A percentile compares a stretch with the other conserved stretches of the same genome.
phyloP scores from a whole-genome alignment of 2,329 filamentous ascomycete species.

The Aspergillus pseudotamarii region DNA sequence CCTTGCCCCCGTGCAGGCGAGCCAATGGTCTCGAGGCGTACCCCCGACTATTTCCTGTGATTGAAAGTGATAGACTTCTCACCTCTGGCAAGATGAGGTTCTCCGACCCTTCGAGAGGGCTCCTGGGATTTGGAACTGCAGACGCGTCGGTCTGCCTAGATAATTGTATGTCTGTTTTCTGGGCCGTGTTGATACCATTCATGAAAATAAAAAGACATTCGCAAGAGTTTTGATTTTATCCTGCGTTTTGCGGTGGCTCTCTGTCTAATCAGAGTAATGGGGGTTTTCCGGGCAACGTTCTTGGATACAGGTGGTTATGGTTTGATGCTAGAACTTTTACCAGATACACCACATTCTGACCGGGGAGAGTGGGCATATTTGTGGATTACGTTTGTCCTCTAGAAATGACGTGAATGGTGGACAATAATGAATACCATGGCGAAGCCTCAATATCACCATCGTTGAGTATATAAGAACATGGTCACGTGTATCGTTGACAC shows the following conservation, averaged over 20 bases:
- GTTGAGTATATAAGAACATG: neutral
- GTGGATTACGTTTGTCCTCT: neutral
- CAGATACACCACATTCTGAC: neutral
- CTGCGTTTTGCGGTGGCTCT: neutral
- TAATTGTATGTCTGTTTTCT: constrained; percentile 41
- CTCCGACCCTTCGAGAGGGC: constrained; percentile 29
- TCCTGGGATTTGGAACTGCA: constrained; percentile 31
- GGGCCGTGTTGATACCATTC: constrained; percentile 45
- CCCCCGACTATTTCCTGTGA: constrained; percentile 97
- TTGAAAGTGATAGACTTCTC: constrained; percentile 38
- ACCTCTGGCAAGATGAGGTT: constrained; percentile 24
- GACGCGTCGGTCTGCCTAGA: constrained; percentile 32
- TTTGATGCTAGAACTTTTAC: neutral
- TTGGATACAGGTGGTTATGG: neutral
- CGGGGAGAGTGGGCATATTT: too few species aligned
- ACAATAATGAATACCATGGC: neutral
- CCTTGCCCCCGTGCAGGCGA: constrained; percentile 96
- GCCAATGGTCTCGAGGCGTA: constrained; percentile 97
- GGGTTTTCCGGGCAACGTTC: neutral
- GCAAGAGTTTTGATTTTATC: constrained; percentile 16
- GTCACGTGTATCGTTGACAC: neutral
- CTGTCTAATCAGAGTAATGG: neutral
- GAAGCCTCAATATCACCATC: neutral
- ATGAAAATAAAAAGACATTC: constrained; percentile 44
- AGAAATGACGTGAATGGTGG: neutral